Base-by-base conservation (phyloP, 1,284 basidiomycete genomes). In the Naganishia sp. region DNA sequence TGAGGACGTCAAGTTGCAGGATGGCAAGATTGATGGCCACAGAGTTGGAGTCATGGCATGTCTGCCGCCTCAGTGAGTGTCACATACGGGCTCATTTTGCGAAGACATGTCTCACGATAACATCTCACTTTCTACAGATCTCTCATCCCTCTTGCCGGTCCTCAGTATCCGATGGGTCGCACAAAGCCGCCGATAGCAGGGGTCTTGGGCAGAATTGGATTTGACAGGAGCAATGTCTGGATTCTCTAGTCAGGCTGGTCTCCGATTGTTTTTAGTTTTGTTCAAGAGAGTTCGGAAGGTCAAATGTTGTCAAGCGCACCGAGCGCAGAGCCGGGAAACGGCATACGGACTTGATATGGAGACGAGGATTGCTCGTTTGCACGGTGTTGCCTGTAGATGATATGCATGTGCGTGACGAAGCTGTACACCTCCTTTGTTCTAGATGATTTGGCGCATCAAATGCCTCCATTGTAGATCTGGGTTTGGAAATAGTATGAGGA, bases 141-240 rank as follows among this genome's bases (percentile, higher is more conserved):
- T 43, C 32, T 47, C 10, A 51, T 55, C 35, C 50, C 63, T n/a
- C 45, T 62, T 28, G 52, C 57, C 10, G 63, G 51, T 6, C 52
- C 43, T 6, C 55, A 62, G 31, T 63, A 47, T 46, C 63, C 49
- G n/a, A 52, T 57, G n/a, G 49, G 43, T 9, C 45, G 56, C 13
- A 55, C 49, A 35, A 61, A 66, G 25, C 57, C 54, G 41, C 63
- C 58, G 1, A 52, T 66, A 15, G 67, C 63, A 52, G 67, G 67
- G 21, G 21, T 68, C 5, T 35, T 68, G 41, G 67, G 67, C 3
- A 53, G 21, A 15, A 55, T 68, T 52, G 67, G 67, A 0, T 62
- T 60, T 15, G 46, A 28, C 13, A 56, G 63, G 43, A 58, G 62
- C 18, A 50, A 65, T 41, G 58, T 66, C n/a, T 66, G 67, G 67